Base-by-base conservation (phyloP, 2,329 filamentous ascomycete genomes). In the Sporothrix schenckii region DNA sequence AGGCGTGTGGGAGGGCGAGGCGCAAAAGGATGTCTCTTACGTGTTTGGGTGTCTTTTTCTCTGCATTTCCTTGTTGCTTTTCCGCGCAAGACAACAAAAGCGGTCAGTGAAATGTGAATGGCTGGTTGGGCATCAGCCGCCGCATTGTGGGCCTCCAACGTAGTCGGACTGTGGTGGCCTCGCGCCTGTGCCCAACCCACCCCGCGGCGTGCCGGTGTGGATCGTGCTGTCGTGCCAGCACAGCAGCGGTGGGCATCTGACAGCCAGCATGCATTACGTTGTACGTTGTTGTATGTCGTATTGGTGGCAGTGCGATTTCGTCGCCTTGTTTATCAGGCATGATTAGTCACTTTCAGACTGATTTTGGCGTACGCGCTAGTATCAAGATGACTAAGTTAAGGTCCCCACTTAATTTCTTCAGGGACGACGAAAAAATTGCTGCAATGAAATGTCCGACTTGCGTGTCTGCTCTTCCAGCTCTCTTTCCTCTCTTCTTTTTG, bases 61-160 rank as follows among this genome's bases (percentile, higher is more conserved):
- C 21, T 65, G 24, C 61, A 44, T 14, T 50, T 65, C 44, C 24
- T 34, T n/a, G 24, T 16, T 65, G 60, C 41, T 49, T 34, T 65
- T 49, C 21, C 58, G 58, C 39, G n/a, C 58, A 3, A 63, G 52
- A 41, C 47, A n/a, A 70, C 75, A 74, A 75, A 75, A 76, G 77
- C 78, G 77, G 78, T 79, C 78, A 79, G 76, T 74, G 74, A 74
- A 74, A 74, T 72, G 70, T 73, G 70, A 73, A 69, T 71, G 72
- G 72, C 74, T 76, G 75, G 77, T 78, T 78, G 77, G 78, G 78
- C 78, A 79, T 76, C 77, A 78, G 74, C 74, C 44, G 54, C 63
- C 14, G 61, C 44, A n/a, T 47, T 67, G 50, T 58, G 53, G 21
- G 56, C 56, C 56, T 21, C 24, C 39, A 11, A 19, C 39, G 58